phyloP scores from a whole-genome alignment of 768 basidiomycete species.

The Termitomyces sp. region DNA sequence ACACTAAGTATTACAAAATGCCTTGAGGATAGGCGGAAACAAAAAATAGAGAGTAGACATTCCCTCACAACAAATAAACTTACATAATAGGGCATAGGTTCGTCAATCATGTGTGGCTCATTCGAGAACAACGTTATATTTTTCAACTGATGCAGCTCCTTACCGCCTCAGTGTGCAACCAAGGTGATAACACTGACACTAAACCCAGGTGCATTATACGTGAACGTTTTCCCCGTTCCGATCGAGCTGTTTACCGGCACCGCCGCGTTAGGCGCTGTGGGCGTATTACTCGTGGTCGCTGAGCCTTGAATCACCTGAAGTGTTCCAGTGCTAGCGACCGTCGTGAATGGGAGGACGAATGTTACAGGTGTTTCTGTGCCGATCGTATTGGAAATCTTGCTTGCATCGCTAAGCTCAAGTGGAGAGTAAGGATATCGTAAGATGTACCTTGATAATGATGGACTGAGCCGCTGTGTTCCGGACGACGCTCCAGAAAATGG shows the following conservation, averaged over 20 bases:
- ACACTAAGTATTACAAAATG: neutral
- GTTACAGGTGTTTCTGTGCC: constrained; percentile 32
- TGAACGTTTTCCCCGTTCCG: constrained; percentile 43
- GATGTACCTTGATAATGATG: constrained; percentile 53
- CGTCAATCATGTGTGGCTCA: neutral
- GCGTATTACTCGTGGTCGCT: constrained; percentile 49
- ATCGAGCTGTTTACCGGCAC: constrained; percentile 41
- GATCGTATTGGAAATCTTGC: constrained; percentile 50
- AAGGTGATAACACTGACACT: constrained; percentile 35
- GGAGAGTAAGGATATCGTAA: neutral
- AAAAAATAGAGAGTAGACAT: neutral
- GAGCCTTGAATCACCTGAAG: constrained; percentile 46
- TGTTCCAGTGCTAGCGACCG: constrained; percentile 37
- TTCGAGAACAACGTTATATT: neutral
- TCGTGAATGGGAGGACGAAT: constrained; percentile 49
- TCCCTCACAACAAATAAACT: neutral
- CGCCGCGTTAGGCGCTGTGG: constrained; percentile 38
- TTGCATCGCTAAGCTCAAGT: neutral
- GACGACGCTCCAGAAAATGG: constrained; percentile 59
- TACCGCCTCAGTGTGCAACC: constrained; percentile 17
- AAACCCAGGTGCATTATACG: constrained; percentile 46
- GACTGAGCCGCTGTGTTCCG: constrained; percentile 29
- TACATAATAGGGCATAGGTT: neutral
- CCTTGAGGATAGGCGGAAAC: neutral
- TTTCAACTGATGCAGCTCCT: too few species aligned